Evolutionary conservation across 2,329 filamentous ascomycete species (phyloP), one percentile per base, ranked within the genome.

Genomic region (Tolypocladium album): DNA sequence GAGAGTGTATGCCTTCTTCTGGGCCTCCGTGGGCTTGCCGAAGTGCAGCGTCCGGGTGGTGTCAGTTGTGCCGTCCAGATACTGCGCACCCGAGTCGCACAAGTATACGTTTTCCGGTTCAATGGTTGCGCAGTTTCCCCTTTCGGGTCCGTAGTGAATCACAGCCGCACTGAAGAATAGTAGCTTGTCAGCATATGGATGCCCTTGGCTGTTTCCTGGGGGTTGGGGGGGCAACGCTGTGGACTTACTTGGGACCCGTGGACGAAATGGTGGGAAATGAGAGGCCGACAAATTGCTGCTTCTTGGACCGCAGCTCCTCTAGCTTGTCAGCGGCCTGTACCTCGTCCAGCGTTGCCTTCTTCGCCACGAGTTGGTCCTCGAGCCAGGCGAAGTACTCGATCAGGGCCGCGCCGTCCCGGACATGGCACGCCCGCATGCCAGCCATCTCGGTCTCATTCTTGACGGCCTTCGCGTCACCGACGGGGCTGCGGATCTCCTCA

Each of bases 61-160:
- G 70, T 99, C 94, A 0, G 94, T 99, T 0, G 94, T 99, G 60
- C 94, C 94, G 71, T 99, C 94, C 3, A 89, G 80, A 69, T 93
- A 99, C 73, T 99, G 94, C n/a, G 90, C 94, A 27, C 94, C 94
- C 27, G 94, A 97, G 74, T 99, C 94, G 71, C 94, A 99, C 3
- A 99, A 84, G 69, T 99, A 99, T 61, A 99, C 85, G 17, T 87
- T 86, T 8, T 86, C 85, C 0, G 91, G 90, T 66, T 99, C 91
- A 66, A 99, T 91, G 36, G 83, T 78, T 11, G 92, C 84, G 74
- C 93, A 97, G 63, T 81, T 88, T 24, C 89, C 91, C 59, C 83
- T 85, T 70, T 96, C 90, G 0, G 94, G 92, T 66, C 88, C 89
- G 78, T 99, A 99, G 72, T 99, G 94, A 61, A 99, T 99, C 15